Conservation (phyloP, 2,329 filamentous ascomycete genomes). For the Aspergillus fumigatiaffinis region DNA sequence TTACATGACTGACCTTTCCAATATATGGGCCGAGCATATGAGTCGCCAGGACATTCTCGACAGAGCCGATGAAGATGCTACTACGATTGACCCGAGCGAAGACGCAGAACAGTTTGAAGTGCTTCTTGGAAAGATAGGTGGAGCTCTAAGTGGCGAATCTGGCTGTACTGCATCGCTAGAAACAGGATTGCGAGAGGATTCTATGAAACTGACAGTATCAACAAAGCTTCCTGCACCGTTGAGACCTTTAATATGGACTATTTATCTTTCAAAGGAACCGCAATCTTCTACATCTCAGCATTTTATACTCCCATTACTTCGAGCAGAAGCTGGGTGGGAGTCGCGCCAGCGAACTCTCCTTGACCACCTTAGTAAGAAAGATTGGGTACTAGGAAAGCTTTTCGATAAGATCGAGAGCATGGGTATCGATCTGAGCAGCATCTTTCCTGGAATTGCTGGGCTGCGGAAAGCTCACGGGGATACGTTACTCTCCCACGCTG, state of each 20-base stretch:
- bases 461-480: conserved; percentile 43
- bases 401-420: conserved; percentile 56
- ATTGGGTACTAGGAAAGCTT: conserved; percentile 55
- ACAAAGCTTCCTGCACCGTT: conserved; percentile 53
- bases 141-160: conserved; percentile 40
- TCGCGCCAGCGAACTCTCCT: conserved; percentile 48
- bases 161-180: conserved; percentile 31
- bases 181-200: conserved; percentile 24
- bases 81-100: conserved; percentile 59
- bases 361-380: conserved; percentile 52
- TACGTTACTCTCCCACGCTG: conserved; percentile 49
- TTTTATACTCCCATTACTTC: conserved; percentile 52
- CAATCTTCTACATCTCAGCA: conserved; percentile 44
- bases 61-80: conserved; percentile 46
- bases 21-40: conserved; percentile 54
- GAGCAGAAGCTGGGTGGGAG: conserved; percentile 45
- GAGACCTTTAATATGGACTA: conserved; percentile 50
- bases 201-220: conserved; percentile 45
- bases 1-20: conserved; percentile 55
- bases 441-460: conserved; percentile 54
- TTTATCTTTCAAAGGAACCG: conserved; percentile 42
- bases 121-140: conserved; percentile 52
- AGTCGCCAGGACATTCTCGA: conserved; percentile 44
- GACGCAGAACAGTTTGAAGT: conserved; percentile 53
- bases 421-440: conserved; percentile 52